phyloP scores from a whole-genome alignment of 352 stramenopile genomes.

The Elongisporangium anandrum region DNA sequence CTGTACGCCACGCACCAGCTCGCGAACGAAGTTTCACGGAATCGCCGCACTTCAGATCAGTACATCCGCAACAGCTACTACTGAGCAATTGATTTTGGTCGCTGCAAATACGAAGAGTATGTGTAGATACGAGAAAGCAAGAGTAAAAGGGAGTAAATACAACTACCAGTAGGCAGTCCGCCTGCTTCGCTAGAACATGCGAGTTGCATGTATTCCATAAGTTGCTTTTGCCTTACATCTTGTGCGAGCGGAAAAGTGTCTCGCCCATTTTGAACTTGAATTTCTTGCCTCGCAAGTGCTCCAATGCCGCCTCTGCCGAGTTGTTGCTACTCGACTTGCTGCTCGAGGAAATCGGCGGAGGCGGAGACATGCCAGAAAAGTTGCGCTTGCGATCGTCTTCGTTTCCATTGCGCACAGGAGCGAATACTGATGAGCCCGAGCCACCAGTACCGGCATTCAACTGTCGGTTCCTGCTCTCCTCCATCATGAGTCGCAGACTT shows the following conservation, averaged over 20 bases:
- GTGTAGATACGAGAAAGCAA: slow-evolving; percentile 2
- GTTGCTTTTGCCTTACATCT: slow-evolving; percentile 37
- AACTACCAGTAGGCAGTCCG: not conserved
- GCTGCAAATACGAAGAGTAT: slow-evolving; percentile 4
- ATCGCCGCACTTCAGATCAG: slow-evolving; percentile 81
- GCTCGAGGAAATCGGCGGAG: not conserved
- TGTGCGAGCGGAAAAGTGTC: slow-evolving; percentile 74
- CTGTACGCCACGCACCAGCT: slow-evolving; percentile 79
- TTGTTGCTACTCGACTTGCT: slow-evolving; percentile 13
- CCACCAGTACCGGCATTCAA: slow-evolving; percentile 16
- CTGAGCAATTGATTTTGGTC: slow-evolving; percentile 21
- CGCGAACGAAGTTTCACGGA: slow-evolving; percentile 75
- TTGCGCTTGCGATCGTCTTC: slow-evolving; percentile 36
- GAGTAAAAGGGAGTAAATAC: not conserved
- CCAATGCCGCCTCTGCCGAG: slow-evolving; percentile 37
- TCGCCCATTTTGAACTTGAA: slow-evolving; percentile 86
- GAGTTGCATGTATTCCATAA: not conserved
- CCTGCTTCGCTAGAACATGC: not conserved
- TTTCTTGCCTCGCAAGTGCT: slow-evolving; percentile 82
- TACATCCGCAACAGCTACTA: slow-evolving; percentile 88
- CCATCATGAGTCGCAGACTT: slow-evolving; percentile 77
- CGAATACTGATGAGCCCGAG: not conserved
- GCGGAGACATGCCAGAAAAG: slow-evolving; percentile 13
- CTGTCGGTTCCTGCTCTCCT: slow-evolving; percentile 71
- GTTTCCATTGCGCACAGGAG: slow-evolving; percentile 7